Evolutionary conservation across 306 rosid species (phyloP), one percentile per base, ranked within the genome.

Genomic region (Citrullus amarus): DNA sequence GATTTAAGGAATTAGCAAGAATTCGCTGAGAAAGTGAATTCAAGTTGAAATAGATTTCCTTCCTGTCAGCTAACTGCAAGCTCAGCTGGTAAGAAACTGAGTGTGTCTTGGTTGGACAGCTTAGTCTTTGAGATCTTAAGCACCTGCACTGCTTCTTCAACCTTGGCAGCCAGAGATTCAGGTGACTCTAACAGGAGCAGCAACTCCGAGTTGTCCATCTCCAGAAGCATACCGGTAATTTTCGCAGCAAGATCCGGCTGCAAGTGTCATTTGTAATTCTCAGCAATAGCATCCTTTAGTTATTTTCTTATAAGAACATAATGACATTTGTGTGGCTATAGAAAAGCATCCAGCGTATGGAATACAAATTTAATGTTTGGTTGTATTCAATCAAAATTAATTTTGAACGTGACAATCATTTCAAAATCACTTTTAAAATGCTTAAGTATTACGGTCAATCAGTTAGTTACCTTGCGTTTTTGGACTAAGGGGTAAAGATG

Each of bases 191-290:
- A 79, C 79, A 93, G 88, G 59, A 84, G 88, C 80, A 93, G 86
- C 89, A 90, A 78, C 83, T 93, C 97, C 32, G 87, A 86, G 83
- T 85, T 90, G 88, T 93, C 94, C 98, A 93, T 91, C 85, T 93
- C 97, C 89, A 91, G 82, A 67, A 93, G 94, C 98, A 93, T 93
- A 79, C 98, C 97, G 17, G 98, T 93, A 38, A 93, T 88, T 84
- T 93, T 93, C 15, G 93, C 82, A n/a, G 91, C 88, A 55, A 90
- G 86, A 60, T 77, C 85, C 74, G 96, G 91, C 97, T 93, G 93
- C 87, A 84, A 61, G 78, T 77, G 43, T 8, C 65, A 71, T 46
- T 69, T 34, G 6, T 15, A 36, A 36, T 65, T 7, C 46, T 38
- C 72, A 36, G 25, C 36, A 50, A 25, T 28, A 39, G 28, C 32